Conservation (phyloP, 2,329 filamentous ascomycete genomes). For the Penicillium sp. region DNA sequence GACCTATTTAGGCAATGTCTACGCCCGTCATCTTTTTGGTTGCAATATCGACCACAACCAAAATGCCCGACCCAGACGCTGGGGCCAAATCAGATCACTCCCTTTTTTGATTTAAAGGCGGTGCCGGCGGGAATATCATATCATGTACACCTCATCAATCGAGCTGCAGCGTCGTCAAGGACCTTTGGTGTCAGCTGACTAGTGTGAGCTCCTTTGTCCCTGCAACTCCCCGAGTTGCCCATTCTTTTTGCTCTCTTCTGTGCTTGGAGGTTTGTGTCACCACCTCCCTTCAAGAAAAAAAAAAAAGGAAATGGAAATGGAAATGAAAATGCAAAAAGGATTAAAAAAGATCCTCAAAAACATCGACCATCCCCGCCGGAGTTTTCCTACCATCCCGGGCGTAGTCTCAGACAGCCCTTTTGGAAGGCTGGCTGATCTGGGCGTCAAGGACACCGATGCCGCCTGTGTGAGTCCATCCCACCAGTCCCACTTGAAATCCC, state of each 20-base stretch:
- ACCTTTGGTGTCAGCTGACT: slow-evolving; percentile 26
- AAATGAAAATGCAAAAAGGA: background rate
- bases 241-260: slow-evolving; percentile 2
- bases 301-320: background rate
- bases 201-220: background rate
- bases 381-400: background rate
- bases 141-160: slow-evolving; percentile 16
- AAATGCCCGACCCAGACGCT: background rate
- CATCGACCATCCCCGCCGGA: slow-evolving; percentile 1
- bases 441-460: slow-evolving; percentile 9
- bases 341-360: background rate
- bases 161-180: slow-evolving; percentile 20
- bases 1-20: background rate
- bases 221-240: background rate
- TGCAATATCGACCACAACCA: slow-evolving; percentile 5
- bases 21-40: background rate
- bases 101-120: slow-evolving; percentile 2
- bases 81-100: slow-evolving; percentile 14
- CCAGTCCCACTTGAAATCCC: slow-evolving; percentile 24
- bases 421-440: slow-evolving; percentile 7
- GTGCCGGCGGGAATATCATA: slow-evolving; percentile 8
- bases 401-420: slow-evolving; percentile 14
- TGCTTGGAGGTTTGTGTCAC: slow-evolving; percentile 7
- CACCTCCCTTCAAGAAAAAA: slow-evolving; percentile 1
- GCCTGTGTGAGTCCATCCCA: slow-evolving; percentile 16